Percentiles rank a stretch among this genome's conserved stretches.
Conservation (phyloP, 1,139 yeast species). For the Magnusiomyces sp. region DNA sequence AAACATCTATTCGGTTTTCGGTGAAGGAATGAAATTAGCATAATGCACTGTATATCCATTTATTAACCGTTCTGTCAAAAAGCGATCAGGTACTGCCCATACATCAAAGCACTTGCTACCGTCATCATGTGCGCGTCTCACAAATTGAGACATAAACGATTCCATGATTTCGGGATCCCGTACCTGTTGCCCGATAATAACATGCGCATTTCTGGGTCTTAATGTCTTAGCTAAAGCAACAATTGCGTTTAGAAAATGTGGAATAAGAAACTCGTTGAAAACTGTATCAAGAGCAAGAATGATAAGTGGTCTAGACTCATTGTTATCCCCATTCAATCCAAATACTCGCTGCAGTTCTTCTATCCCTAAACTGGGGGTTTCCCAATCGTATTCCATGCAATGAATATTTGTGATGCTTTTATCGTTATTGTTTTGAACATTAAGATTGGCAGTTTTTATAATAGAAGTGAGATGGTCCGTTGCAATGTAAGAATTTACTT, state of each 20-base stretch:
- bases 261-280: constrained; percentile 56
- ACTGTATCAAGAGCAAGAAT: constrained; percentile 63
- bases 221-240: constrained; percentile 39
- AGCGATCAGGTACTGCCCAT: constrained; percentile 28
- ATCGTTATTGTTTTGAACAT: constrained; percentile 28
- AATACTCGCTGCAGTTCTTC: background rate
- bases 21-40: constrained; percentile 17
- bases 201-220: constrained; percentile 46
- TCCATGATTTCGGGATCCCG: constrained; percentile 48
- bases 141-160: constrained; percentile 33
- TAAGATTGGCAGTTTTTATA: constrained; percentile 42
- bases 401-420: background rate
- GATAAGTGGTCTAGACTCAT: constrained; percentile 17
- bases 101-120: constrained; percentile 38
- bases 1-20: background rate
- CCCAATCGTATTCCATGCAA: constrained; percentile 4
- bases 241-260: constrained; percentile 38
- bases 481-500: constrained; percentile 38
- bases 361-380: background rate
- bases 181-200: constrained; percentile 49
- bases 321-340: constrained; percentile 42
- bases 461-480: constrained; percentile 52
- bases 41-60: constrained; percentile 42
- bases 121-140: constrained; percentile 3
- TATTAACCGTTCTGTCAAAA: constrained; percentile 29